Conservation (phyloP, 2,329 filamentous ascomycete genomes). For the Colletotrichum incanum region DNA sequence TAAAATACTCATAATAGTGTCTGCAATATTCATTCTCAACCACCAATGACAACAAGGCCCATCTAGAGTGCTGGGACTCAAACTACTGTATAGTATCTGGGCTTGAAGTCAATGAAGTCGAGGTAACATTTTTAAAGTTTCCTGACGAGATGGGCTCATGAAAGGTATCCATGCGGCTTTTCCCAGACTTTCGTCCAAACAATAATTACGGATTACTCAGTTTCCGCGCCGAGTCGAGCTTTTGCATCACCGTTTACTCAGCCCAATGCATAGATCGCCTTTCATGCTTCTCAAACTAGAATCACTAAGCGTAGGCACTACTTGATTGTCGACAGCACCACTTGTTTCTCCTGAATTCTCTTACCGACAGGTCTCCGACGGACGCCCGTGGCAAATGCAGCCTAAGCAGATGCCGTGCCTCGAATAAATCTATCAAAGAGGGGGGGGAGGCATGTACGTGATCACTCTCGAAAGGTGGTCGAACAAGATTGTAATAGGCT, state of each 20-base stretch:
- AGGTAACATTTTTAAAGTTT: neutral
- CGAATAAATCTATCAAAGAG: constrained; percentile 14
- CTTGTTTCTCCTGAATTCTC: neutral
- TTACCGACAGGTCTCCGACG: constrained; percentile 42
- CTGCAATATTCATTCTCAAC: too few relatives aligned
- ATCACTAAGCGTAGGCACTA: neutral
- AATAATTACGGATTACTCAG: constrained; percentile 30
- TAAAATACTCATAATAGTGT: neutral
- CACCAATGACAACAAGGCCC: too few relatives aligned
- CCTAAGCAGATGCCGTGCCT: constrained; percentile 7
- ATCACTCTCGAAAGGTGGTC: constrained; percentile 21
- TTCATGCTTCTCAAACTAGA: constrained; percentile 20
- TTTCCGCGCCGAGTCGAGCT: constrained; percentile 25
- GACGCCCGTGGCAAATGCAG: constrained; percentile 16
- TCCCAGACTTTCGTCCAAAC: constrained; percentile 28
- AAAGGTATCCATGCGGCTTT: constrained; percentile 14
- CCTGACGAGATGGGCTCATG: neutral
- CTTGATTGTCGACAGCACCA: neutral
- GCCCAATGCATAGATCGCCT: constrained; percentile 32
- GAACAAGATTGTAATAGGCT: constrained; percentile 21
- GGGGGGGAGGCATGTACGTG: constrained; percentile 21
- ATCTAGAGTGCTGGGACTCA: too few relatives aligned
- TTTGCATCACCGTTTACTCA: constrained; percentile 31
- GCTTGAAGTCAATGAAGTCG: neutral
- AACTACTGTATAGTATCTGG: too few relatives aligned